Evolutionary conservation across 768 basidiomycete species (phyloP).

Genomic region (Scleroderma citrinum): DNA sequence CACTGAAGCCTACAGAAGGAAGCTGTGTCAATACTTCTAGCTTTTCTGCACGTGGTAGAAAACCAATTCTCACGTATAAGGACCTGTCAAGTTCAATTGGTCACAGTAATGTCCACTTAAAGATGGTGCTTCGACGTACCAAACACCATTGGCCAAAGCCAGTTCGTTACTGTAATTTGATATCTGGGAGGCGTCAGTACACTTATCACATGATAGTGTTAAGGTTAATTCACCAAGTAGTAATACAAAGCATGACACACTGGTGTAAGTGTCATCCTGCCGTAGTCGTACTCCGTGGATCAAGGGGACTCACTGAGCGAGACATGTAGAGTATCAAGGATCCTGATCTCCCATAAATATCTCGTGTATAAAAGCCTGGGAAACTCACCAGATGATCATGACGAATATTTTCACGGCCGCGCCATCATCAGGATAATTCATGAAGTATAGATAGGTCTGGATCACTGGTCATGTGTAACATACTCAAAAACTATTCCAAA

Average conservation of each 20-base stretch:
- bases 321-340: not conserved
- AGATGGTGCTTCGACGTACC: not conserved
- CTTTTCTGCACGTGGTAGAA: not conserved
- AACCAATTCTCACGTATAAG: not conserved
- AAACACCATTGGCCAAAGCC: not conserved
- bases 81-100: not conserved
- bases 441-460: not conserved
- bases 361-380: not conserved
- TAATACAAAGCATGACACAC: slow-evolving; percentile 1
- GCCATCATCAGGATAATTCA: not conserved
- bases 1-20: not conserved
- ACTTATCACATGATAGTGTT: not conserved
- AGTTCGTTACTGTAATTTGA: not conserved
- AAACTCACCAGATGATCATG: not conserved
- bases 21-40: not conserved
- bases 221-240: not conserved
- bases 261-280: not conserved
- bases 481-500: not conserved
- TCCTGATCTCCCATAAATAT: not conserved
- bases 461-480: not conserved
- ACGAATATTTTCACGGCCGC: not conserved
- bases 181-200: not conserved
- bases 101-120: not conserved
- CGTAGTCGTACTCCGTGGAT: too few species aligned
- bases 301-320: not conserved